Percentiles rank a stretch among this genome's conserved stretches.
Conservation (phyloP, 306 rosid genomes). For the Oxytropis ochrocephala region DNA sequence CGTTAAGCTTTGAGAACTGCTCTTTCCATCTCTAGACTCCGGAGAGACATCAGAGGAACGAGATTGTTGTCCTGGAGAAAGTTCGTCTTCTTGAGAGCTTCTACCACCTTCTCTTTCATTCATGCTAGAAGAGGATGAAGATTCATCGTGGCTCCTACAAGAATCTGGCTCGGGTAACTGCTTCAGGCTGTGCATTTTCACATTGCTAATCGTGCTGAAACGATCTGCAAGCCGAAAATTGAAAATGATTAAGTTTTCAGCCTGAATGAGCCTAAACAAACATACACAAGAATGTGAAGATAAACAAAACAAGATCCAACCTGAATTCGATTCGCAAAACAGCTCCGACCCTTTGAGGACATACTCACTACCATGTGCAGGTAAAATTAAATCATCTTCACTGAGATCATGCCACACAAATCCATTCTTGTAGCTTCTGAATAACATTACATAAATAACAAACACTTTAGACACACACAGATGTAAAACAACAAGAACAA, state of each 20-base stretch:
- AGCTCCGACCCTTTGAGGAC: constrained; percentile 97
- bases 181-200: constrained; percentile 57
- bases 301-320: constrained; percentile 23
- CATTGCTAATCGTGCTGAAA: constrained; percentile 44
- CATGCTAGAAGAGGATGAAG: constrained; percentile 80
- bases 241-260: constrained; percentile 11
- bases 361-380: constrained; percentile 82
- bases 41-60: constrained; percentile 65
- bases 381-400: constrained; percentile 73
- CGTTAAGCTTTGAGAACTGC: constrained; percentile 56
- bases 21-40: constrained; percentile 46
- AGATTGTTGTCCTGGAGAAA: constrained; percentile 36
- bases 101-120: constrained; percentile 60
- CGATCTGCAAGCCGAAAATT: constrained; percentile 38
- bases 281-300: not conserved
- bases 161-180: constrained; percentile 65
- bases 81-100: constrained; percentile 64
- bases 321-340: constrained; percentile 73
- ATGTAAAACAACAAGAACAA: not conserved
- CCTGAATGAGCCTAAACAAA: not conserved
- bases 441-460: constrained; percentile 18
- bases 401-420: constrained; percentile 95
- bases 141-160: constrained; percentile 62
- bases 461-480: not conserved
- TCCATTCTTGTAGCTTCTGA: constrained; percentile 86